Evolutionary conservation across 257 asterid genomes (phyloP), one percentile per base, ranked within the genome.

Genomic region (Petunia axillaris): DNA sequence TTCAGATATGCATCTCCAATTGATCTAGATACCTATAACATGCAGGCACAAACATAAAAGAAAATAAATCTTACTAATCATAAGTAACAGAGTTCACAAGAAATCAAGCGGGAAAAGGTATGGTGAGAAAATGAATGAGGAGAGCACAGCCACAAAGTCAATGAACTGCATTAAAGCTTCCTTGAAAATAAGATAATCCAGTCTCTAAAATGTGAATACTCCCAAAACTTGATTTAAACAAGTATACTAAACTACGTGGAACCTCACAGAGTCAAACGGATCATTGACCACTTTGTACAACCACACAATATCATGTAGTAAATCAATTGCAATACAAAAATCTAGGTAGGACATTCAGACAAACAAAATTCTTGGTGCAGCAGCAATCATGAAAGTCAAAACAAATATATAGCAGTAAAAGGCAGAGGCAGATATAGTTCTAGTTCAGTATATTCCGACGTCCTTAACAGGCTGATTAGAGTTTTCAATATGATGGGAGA

Each of bases 1-100:
- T 94, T 94, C 86, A 94, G 87, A 87, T 90, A 94, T n/a, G 94
- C 97, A 83, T 94, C 97, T 2, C 98, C 97, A 50, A 94, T 89
- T 41, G 98, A 90, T 86, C 98, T 91, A 8, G 97, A 88, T 37
- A 92, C 96, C 98, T 93, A 85, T 53, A 79, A 66, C 9, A 52
- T 43, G 78, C 79, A 82, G 38, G 59, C 15, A 80, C 65, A 68
- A 10, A 70, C 25, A 70, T 25, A 70, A 70, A 70, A 10, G 37
- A 46, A 25, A 66, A 44, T 16, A 4, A 68, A 64, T 39, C 16
- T 38, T 10, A 64, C 73, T 13, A 38, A 13, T 64, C 48, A 64
- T 11, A 64, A 11, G 44, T 9, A 63, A 64, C 44, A 64, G 55
- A 52, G 70, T 11, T 25, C 44, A 35, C 58, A 62, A 2, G 59